A percentile compares a stretch with the other conserved stretches of the same genome.
Evolutionary conservation across 768 basidiomycete genomes (phyloP).

Genomic region (Termitomyces sp.): DNA sequence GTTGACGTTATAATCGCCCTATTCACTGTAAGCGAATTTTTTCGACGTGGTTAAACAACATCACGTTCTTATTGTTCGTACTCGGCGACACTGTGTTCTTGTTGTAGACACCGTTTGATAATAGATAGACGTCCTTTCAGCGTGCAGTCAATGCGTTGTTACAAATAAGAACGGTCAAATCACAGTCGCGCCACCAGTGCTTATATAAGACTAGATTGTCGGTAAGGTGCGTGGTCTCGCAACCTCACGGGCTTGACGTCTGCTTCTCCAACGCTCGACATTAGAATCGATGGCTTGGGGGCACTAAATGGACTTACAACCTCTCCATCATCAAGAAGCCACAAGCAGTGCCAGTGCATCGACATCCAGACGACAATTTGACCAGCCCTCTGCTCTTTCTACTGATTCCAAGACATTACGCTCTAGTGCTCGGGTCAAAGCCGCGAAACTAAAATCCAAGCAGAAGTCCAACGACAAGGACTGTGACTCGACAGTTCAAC

Average conservation of each 20-base stretch:
- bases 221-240: constrained; percentile 27
- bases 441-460: constrained; percentile 68
- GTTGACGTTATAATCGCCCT: not conserved
- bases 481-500: constrained; percentile 34
- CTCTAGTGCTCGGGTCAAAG: constrained; percentile 72
- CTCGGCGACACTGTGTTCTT: not conserved
- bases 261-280: constrained; percentile 29
- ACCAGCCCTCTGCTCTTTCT: constrained; percentile 31
- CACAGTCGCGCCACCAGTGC: constrained; percentile 28
- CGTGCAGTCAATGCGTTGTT: not conserved
- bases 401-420: constrained; percentile 56
- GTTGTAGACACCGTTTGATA: not conserved
- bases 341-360: constrained; percentile 59
- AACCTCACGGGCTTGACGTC: constrained; percentile 26
- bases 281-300: constrained; percentile 79
- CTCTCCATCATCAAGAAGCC: constrained; percentile 65
- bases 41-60: not conserved
- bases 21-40: not conserved
- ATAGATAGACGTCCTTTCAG: not conserved
- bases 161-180: not conserved
- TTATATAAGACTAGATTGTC: constrained; percentile 39
- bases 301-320: constrained; percentile 91
- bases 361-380: constrained; percentile 33
- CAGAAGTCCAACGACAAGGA: constrained; percentile 54
- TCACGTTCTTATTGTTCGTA: not conserved